Percentiles rank a stretch among this genome's conserved stretches.
Conservation (phyloP, 1,139 yeast species). For the Candida gigantensis region DNA sequence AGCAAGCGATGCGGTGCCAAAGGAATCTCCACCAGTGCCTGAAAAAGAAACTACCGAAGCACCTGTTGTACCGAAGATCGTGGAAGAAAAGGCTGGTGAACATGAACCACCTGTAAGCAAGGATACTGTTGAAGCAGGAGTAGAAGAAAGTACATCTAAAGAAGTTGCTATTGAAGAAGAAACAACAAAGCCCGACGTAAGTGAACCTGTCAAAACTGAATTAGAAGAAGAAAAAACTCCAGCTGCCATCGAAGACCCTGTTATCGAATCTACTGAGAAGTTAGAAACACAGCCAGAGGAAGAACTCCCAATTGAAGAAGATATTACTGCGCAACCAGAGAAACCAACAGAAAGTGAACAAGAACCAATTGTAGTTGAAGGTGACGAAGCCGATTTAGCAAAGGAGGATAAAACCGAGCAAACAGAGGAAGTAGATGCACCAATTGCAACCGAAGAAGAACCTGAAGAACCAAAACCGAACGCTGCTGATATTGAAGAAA, state of each 20-base stretch:
- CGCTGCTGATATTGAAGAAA: conserved; percentile 6
- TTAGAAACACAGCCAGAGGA: no score
- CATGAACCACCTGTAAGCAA: no score
- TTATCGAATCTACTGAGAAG: no score
- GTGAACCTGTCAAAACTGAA: no score
- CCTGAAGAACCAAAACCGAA: not conserved
- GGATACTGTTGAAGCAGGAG: no score
- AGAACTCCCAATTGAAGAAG: no score
- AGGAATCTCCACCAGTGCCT: conserved; percentile 12
- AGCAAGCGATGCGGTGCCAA: conserved; percentile 7
- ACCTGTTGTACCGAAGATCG: conserved; percentile 16
- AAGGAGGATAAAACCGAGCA: not conserved
- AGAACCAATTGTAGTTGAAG: conserved; percentile 2
- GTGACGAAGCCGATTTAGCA: not conserved
- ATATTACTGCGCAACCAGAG: conserved; percentile 2
- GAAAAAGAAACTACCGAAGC: conserved; percentile 12
- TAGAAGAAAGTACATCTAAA: no score
- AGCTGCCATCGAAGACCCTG: conserved; percentile 18
- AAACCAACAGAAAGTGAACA: not conserved
- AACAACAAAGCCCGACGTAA: no score
- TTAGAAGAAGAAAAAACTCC: no score
- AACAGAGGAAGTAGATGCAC: conserved; percentile 1
- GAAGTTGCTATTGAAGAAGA: no score
- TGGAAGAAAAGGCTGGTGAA: conserved; percentile 14
- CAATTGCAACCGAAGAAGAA: conserved; percentile 8